A percentile compares a stretch with the other conserved stretches of the same genome.
phyloP scores from a whole-genome alignment of 1,284 basidiomycete species.

The Irpex lacteus region DNA sequence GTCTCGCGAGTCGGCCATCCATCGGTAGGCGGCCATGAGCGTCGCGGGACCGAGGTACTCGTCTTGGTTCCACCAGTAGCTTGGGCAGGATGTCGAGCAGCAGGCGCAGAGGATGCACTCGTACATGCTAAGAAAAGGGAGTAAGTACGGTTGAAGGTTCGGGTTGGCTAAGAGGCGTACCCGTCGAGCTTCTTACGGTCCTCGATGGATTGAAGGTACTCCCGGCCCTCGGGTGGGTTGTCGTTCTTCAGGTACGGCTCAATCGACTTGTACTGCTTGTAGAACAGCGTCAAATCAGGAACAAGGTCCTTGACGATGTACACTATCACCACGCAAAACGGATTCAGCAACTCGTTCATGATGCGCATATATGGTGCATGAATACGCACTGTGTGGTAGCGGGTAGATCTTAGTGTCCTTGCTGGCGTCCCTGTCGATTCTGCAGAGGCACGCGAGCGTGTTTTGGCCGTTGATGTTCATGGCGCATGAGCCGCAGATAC shows the following conservation, averaged over 20 bases:
- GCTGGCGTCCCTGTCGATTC: slow-evolving; percentile 77
- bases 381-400: slow-evolving; percentile 88
- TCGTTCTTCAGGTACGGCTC: slow-evolving; percentile 94
- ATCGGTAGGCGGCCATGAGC: slow-evolving; percentile 93
- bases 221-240: slow-evolving; percentile 78
- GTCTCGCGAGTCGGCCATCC: slow-evolving; percentile 98
- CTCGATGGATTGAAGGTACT: slow-evolving; percentile 88
- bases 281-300: slow-evolving; percentile 86
- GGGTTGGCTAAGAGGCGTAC: slow-evolving; percentile 16
- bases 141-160: slow-evolving; percentile 9
- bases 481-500: slow-evolving; percentile 97
- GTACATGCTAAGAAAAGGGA: slow-evolving; percentile 54
- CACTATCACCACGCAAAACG: slow-evolving; percentile 52
- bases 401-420: slow-evolving; percentile 95
- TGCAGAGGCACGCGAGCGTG: slow-evolving; percentile 96
- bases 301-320: slow-evolving; percentile 99
- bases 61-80: slow-evolving; percentile 99
- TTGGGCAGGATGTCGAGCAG: slow-evolving; percentile 95
- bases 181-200: slow-evolving; percentile 97
- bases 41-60: slow-evolving; percentile 97
- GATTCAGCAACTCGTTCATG: neutral
- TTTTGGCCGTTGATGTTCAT: slow-evolving; percentile 99
- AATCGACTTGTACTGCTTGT: slow-evolving; percentile 99
- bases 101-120: slow-evolving; percentile 95
- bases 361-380: neutral